Base-by-base conservation (phyloP, 139 green algal genomes). In the Gonium pectorale region DNA sequence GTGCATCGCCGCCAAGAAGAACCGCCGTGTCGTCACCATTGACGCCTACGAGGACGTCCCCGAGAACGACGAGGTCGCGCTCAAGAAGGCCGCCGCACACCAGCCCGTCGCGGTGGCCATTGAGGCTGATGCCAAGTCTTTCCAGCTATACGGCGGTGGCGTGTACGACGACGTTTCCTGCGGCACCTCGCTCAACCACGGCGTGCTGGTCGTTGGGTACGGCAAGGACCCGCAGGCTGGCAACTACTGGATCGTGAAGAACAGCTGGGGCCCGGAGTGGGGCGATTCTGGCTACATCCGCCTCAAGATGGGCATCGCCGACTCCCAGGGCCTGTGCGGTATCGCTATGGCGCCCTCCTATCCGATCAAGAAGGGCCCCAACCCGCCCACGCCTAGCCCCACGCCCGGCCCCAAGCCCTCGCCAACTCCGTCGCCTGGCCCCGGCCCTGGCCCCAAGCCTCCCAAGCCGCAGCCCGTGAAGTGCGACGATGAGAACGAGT, bases 241-340 rank as follows among this genome's bases (percentile, higher is more conserved):
- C 70, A 87, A 85, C 56, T 99, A 97, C 93, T 99, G 95, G 94
- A 94, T 98, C 21, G 91, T 99, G 5, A 99, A 99, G 91, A 99
- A 99, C 92, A 96, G 89, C 15, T 99, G 97, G 97, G 97, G 97
- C n/a, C 44, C 66, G 44, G 78, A 79, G 64, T 90, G 80, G 85
- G 70, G 83, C 46, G 83, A 83, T 29, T 26, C 88, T 1, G 97
- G 97, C 49, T 99, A 97, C 95, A 98, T 99, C 79, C 89, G 90
- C 38, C 73, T 98, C 21, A 85, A 86, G 87, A 73, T 87, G 49
- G 44, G 73, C 13, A 9, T 22, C 15, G 19, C 38, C 35, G 75
- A 82, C 21, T 2, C 8, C 17, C 19, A 81, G 40, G 97, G 97
- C 33, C 92, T 97, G 85, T 99, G 97, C 86, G 97, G 97, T 51